A percentile compares a stretch with the other conserved stretches of the same genome.
phyloP scores from a whole-genome alignment of 352 stramenopile genomes.

The Globisporangium perplexum region DNA sequence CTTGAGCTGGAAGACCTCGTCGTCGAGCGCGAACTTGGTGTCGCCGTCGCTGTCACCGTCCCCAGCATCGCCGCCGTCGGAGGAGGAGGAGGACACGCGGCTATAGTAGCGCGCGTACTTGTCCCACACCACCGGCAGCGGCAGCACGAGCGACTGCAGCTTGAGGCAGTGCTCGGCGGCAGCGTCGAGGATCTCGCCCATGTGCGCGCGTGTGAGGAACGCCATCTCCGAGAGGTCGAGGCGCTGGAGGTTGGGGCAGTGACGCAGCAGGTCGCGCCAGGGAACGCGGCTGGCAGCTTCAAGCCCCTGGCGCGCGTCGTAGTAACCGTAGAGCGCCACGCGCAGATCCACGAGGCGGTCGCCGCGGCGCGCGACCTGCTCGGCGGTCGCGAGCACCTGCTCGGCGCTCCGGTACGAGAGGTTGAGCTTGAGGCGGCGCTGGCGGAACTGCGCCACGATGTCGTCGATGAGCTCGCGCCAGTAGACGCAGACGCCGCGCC shows the following conservation, averaged over 20 bases:
- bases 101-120: constrained; percentile 22
- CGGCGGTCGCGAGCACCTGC: constrained; percentile 19
- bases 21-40: constrained; percentile 12
- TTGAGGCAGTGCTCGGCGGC: constrained; percentile 34
- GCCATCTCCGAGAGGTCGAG: constrained; percentile 47
- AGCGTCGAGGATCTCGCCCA: constrained; percentile 30
- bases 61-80: not conserved
- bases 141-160: constrained; percentile 37
- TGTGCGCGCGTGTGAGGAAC: constrained; percentile 30
- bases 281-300: constrained; percentile 15
- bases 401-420: constrained; percentile 37
- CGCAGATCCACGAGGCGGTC: constrained; percentile 31
- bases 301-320: constrained; percentile 17
- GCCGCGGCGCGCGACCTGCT: constrained; percentile 10
- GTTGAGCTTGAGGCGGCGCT: constrained; percentile 36
- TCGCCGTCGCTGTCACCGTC: constrained; percentile 5
- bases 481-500: constrained; percentile 36
- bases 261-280: constrained; percentile 27
- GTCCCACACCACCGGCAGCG: constrained; percentile 35
- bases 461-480: constrained; percentile 44
- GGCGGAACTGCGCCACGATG: constrained; percentile 33
- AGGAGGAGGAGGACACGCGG: not conserved
- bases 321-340: constrained; percentile 45
- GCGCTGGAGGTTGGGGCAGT: constrained; percentile 37
- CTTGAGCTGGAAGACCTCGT: constrained; percentile 21